Evolutionary conservation across 202 grass and related monocot species (phyloP), one percentile per base, ranked within the genome.

Genomic region (Saccharum hybrid): DNA sequence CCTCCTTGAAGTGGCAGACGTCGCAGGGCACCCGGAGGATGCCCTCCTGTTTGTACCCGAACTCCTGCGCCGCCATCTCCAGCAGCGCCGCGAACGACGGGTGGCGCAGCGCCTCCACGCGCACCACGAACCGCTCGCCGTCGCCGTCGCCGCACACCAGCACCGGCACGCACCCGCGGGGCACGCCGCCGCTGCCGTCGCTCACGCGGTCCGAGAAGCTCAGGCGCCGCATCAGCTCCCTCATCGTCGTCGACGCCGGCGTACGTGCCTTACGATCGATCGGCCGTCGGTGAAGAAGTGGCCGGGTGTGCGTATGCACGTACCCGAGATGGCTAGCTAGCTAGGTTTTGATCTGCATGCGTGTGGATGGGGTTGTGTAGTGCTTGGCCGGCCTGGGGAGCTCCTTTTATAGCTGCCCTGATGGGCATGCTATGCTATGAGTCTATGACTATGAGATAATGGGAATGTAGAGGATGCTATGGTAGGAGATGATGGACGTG

Each of bases 1-100:
- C 79, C 15, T 82, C 30, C 63, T 51, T 81, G 81, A 94, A 94
- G 16, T 69, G 78, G 11, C 36, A 13, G 43, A 78, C 89, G 63
- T 65, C 72, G 81, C 91, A 94, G 56, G 91, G 85, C 18, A 94
- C 71, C 10, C 86, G 80, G 72, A 94, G 91, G 41, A 94, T 72
- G 71, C 91, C 91, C 38, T 86, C 77, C 63, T 94, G 91, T 64
- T 66, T 84, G 81, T 94, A 94, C 6, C 88, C 91, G 64, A 94
- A 94, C 79, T 94, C 89, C 45, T 89, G 65, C 45, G 88, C 91
- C 66, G 91, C 79, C 76, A 61, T 70, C 66, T 89, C 89, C 63
- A 91, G 79, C 74, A 94, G 68, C 62, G 30, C 71, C 7, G 74
- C 68, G 71, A 94, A 38, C 63, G 88, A 81, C 62, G 88, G 88